Conservation (phyloP, 805 yeast genomes). For the Candida ovalis region DNA sequence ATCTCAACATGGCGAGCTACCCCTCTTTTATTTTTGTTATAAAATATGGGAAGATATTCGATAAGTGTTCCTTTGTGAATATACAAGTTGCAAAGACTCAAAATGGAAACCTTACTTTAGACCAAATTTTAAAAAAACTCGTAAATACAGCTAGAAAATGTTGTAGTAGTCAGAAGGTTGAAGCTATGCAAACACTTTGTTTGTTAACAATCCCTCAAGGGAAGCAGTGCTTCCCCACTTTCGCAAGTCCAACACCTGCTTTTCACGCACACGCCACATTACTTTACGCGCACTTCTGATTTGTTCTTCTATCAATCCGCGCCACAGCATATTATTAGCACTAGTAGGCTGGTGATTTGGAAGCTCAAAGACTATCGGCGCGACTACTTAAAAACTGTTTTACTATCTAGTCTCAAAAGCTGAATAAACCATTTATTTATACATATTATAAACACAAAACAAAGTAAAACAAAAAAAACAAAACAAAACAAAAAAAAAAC, state of each 20-base stretch:
- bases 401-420: too few relatives aligned
- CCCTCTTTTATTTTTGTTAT: slow-evolving; percentile 2
- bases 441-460: background rate
- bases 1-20: slow-evolving; percentile 2
- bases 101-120: too few relatives aligned
- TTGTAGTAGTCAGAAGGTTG: background rate
- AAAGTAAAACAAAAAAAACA: background rate
- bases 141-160: background rate
- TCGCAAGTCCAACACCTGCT: background rate
- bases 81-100: background rate
- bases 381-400: background rate
- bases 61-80: background rate
- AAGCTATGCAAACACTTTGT: background rate
- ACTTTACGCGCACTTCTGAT: background rate
- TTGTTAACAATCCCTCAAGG: background rate
- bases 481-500: background rate
- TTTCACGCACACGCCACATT: background rate
- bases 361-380: background rate
- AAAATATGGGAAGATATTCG: background rate
- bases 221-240: slow-evolving; percentile 1
- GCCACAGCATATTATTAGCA: background rate
- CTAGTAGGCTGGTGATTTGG: background rate
- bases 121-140: too few relatives aligned
- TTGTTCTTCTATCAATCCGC: background rate
- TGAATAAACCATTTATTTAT: background rate